A percentile compares a stretch with the other conserved stretches of the same genome.
phyloP scores from a whole-genome alignment of 768 basidiomycete species.

The Suillus hirtellus region DNA sequence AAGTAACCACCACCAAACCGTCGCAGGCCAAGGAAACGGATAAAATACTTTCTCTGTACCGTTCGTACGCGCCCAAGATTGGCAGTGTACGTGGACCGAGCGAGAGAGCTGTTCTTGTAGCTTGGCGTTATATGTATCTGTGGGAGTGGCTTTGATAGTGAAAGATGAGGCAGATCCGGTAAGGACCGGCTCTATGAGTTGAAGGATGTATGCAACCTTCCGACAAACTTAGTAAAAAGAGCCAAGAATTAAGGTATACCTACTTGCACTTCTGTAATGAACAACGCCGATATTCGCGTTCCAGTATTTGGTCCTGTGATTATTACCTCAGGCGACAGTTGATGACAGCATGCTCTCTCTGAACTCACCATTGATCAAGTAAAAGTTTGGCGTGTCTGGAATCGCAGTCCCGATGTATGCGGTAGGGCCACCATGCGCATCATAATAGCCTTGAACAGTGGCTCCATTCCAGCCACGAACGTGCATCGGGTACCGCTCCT shows the following conservation, averaged over 20 bases:
- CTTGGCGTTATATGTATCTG: not conserved
- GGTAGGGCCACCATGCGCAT: not conserved
- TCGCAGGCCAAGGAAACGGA: not conserved
- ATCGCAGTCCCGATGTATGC: not conserved
- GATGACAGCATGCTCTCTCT: not conserved
- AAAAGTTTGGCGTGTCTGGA: slow-evolving; percentile 1
- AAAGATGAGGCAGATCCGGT: not conserved
- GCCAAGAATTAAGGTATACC: not conserved
- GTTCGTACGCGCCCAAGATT: not conserved
- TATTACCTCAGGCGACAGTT: not conserved
- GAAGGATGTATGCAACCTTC: not conserved
- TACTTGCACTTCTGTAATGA: not conserved
- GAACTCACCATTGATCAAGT: slow-evolving; percentile 1
- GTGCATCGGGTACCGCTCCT: not conserved
- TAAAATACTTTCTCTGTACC: not conserved
- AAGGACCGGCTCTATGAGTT: not conserved
- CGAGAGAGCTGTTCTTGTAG: not conserved
- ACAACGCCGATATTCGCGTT: not conserved
- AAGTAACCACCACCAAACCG: not conserved
- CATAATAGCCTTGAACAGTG: not conserved
- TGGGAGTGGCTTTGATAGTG: not conserved
- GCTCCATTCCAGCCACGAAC: not conserved
- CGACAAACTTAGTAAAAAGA: not conserved
- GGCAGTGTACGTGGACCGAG: not conserved
- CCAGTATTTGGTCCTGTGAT: not conserved